phyloP scores from a whole-genome alignment of 345 rosid species.

The Melaleuca alternifolia region DNA sequence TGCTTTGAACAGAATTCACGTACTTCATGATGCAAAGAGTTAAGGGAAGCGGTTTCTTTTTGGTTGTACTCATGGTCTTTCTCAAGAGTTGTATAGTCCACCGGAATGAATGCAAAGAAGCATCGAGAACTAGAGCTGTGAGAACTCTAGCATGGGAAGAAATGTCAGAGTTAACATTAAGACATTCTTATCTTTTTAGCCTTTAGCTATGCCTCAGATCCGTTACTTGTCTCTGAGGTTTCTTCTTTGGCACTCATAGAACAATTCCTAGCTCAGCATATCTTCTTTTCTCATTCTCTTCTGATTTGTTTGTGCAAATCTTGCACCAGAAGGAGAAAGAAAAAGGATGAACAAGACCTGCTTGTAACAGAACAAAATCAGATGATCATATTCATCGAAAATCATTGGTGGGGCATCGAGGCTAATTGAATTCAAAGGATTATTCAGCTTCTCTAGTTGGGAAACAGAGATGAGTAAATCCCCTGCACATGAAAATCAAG shows the following conservation, averaged over 20 bases:
- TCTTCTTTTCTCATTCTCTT: not conserved
- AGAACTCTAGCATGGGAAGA: not conserved
- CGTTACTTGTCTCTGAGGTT: slow-evolving; percentile 29
- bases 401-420: not conserved
- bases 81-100: not conserved
- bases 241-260: not conserved
- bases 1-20: not conserved
- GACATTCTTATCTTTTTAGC: slow-evolving; percentile 11
- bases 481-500: not conserved
- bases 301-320: not conserved
- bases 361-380: not conserved
- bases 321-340: not conserved
- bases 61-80: not conserved
- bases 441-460: not conserved
- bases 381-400: not conserved
- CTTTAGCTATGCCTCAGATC: slow-evolving; percentile 16
- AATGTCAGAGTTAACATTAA: not conserved
- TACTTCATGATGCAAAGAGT: not conserved
- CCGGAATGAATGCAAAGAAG: not conserved
- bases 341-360: not conserved
- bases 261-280: not conserved
- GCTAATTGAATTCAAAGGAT: not conserved
- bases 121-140: not conserved
- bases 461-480: not conserved
- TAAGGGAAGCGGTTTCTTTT: not conserved